Conservation (phyloP, 768 basidiomycete species). For the Nidularia pulvinata region DNA sequence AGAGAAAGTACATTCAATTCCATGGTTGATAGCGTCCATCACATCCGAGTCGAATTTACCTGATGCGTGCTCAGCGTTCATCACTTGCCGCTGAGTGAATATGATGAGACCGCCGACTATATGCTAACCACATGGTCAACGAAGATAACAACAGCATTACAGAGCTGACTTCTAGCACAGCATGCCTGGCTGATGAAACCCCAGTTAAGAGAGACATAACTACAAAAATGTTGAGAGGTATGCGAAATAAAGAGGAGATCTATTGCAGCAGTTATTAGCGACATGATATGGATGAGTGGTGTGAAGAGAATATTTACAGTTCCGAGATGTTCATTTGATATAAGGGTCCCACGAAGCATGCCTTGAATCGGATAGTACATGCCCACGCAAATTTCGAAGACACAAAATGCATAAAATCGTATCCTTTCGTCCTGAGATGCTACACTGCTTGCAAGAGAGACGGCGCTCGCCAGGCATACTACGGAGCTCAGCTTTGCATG, state of each 20-base stretch:
- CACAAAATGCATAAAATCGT: constrained; percentile 74
- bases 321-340: constrained; percentile 72
- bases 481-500: constrained; percentile 69
- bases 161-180: constrained; percentile 59
- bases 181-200: constrained; percentile 60
- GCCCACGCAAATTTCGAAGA: constrained; percentile 76
- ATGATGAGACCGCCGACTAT: too few relatives aligned
- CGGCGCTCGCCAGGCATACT: constrained; percentile 57
- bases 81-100: too few relatives aligned
- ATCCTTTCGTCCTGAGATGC: constrained; percentile 37
- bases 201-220: constrained; percentile 69
- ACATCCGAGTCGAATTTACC: too few relatives aligned
- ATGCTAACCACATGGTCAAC: constrained; percentile 32
- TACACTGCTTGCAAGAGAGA: constrained; percentile 54
- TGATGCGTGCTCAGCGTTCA: too few relatives aligned
- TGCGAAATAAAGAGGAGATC: constrained; percentile 72
- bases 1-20: too few relatives aligned
- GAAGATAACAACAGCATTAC: constrained; percentile 59
- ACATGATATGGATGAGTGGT: neutral
- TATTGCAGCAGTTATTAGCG: constrained; percentile 14
- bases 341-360: constrained; percentile 65
- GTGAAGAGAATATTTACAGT: constrained; percentile 43
- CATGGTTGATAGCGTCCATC: too few relatives aligned
- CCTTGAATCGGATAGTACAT: constrained; percentile 83
- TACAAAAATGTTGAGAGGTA: constrained; percentile 76